Evolutionary conservation across 2,329 filamentous ascomycete genomes (phyloP), one percentile per base, ranked within the genome.

Genomic region (Penicillium sp.): DNA sequence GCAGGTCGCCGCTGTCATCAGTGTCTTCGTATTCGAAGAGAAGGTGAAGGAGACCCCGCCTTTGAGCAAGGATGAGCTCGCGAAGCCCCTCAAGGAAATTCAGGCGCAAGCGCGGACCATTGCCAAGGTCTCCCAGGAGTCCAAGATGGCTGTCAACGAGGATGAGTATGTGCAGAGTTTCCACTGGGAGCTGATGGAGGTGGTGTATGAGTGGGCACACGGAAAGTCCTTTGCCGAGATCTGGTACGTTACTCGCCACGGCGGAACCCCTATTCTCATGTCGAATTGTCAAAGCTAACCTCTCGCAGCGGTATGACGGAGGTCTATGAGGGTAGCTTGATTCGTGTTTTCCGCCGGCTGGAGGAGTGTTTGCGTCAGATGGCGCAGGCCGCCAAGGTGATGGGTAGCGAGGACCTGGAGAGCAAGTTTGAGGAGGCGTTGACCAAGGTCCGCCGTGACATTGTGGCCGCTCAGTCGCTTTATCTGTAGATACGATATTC

Each of bases 21-120:
- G 91, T 69, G 93, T 91, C 72, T 98, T 99, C 79, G 95, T 99
- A 65, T 97, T 98, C 67, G 96, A 99, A 73, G 95, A 99, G 79
- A 96, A 96, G 82, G 88, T 91, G 50, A 90, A 94, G 69, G 88
- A 93, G 12, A 81, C 86, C 3, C 84, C 87, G 14, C 69, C 79
- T 6, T 82, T 97, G 51, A 90, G 89, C 69, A 75, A 75, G 56
- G 92, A 97, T 67, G 91, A 96, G 62, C 83, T 98, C 35, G 85
- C 87, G 57, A 96, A 96, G 79, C 91, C 92, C 15, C 95, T 88
- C 75, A 86, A 90, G 52, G 91, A 96, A 73, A 90, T 99, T 41
- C 90, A 96, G 75, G 86, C 88, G 22, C 92, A 96, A 78, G 95
- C 95, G 10, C 84, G 90, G 62, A 87, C 90, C 54, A 88, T 99